Base-by-base conservation (phyloP, 208 protist genomes). In the Polymyxa betae region DNA sequence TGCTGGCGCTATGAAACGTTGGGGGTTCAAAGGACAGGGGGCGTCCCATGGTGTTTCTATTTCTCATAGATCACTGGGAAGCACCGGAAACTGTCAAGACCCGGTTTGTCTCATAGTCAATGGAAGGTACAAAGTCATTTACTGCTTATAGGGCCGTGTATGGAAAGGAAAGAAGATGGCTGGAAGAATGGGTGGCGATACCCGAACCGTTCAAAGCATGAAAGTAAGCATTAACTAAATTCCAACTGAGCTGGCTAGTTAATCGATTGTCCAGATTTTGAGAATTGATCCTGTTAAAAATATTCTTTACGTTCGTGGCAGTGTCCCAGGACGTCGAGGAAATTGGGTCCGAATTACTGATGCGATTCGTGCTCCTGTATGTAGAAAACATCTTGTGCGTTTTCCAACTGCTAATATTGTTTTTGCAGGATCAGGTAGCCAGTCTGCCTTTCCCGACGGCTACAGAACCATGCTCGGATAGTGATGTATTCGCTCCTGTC, bases 131-230 rank as follows among this genome's bases (percentile, higher is more conserved):
- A 20, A 12, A 72, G 92, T 46, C 88, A 88, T 40, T 91, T 91
- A 45, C 35, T 35, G 35, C 40, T 5, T 35, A 40, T n/a, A 82
- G 72, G 89, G 91, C 60, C 89, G 91, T 32, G 88, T 94, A n/a
- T 95, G 41, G 20, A 94, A 94, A 78, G 92, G 92, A 41, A 95
- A 95, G 89, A 95, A 95, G 52, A 95, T 95, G 94, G 89, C 93
- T 29, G 94, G 94, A 0, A 88, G 88, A 24, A 95, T 95, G 94
- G 94, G 93, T 40, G 1, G 29, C 66, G 52, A 93, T 44, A 29
- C 45, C 45, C 0, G 32, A 20, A 95, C 93, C 29, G 20, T 88
- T n/a, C n/a, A 89, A 10, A 94, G 92, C 77, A 45, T 94, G 16
- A 82, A 89, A 66, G 89, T 95, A 44, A 38, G 0, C 64, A 0